phyloP scores from a whole-genome alignment of 371 early-diverging fungal genomes.

The Zopfochytrium polystomum region DNA sequence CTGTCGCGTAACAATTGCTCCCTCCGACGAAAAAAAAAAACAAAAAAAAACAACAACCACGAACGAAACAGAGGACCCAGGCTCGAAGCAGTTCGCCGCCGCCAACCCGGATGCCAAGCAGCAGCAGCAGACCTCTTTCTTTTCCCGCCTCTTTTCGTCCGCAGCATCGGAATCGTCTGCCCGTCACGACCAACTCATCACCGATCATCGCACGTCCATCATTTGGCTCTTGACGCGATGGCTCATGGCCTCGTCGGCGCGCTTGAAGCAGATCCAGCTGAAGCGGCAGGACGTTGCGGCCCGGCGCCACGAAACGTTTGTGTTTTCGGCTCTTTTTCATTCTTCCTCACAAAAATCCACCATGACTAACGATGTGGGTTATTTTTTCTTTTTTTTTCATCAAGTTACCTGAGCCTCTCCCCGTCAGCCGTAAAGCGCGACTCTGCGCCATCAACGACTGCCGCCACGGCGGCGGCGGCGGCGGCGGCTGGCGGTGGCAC shows the following conservation, averaged over 20 bases:
- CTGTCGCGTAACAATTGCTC: neutral
- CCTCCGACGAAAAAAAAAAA: neutral
- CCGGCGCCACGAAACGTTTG: conserved; percentile 28
- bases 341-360: neutral
- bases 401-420: conserved; percentile 1
- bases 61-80: neutral
- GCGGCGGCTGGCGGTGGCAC: too few relatives aligned
- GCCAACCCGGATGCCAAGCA: neutral
- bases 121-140: neutral
- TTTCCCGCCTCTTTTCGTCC: neutral
- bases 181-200: conserved; percentile 8
- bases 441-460: too few relatives aligned
- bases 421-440: too few relatives aligned
- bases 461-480: too few relatives aligned
- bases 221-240: conserved; percentile 35
- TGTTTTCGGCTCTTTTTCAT: neutral
- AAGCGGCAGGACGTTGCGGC: conserved; percentile 20
- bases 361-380: too few relatives aligned
- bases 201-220: conserved; percentile 29
- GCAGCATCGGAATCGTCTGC: neutral
- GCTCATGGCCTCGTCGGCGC: conserved; percentile 30
- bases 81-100: neutral
- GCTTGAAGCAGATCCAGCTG: conserved; percentile 35
- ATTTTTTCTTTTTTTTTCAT: too few relatives aligned
- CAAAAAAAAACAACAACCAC: neutral